Evolutionary conservation across 352 stramenopile species (phyloP).

Genomic region (Globisporangium middletonii): DNA sequence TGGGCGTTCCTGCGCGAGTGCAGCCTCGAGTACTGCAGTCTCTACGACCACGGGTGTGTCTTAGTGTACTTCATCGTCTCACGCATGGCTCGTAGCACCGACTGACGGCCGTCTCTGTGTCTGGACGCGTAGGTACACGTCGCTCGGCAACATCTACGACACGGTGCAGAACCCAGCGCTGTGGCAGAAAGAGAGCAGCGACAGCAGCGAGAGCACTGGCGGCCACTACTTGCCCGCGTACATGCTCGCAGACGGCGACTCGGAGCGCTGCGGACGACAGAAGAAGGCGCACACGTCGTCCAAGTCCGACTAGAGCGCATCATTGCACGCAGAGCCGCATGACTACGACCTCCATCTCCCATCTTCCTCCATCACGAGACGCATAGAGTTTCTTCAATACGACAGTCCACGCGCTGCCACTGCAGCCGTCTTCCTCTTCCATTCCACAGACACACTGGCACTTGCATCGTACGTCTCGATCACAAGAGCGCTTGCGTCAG

Average conservation of each 20-base stretch:
- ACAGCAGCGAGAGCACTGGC: constrained; percentile 23
- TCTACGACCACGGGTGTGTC: constrained; percentile 88
- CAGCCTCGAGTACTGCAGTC: constrained; percentile 79
- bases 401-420: neutral
- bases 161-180: constrained; percentile 93
- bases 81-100: too few relatives aligned
- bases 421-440: too few relatives aligned
- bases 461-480: too few relatives aligned
- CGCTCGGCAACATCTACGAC: constrained; percentile 93
- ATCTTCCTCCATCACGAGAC: too few relatives aligned
- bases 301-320: constrained; percentile 24
- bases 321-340: too few relatives aligned
- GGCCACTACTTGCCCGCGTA: constrained; percentile 73
- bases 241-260: constrained; percentile 55
- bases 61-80: neutral
- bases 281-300: constrained; percentile 68
- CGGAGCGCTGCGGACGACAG: constrained; percentile 70
- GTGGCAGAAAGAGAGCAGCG: constrained; percentile 36
- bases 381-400: neutral
- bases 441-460: too few relatives aligned
- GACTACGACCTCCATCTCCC: too few relatives aligned
- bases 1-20: constrained; percentile 91
- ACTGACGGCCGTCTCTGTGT: neutral
- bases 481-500: neutral
- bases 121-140: constrained; percentile 65